Conservation (phyloP, 1,284 basidiomycete genomes). For the Irpex sp. region DNA sequence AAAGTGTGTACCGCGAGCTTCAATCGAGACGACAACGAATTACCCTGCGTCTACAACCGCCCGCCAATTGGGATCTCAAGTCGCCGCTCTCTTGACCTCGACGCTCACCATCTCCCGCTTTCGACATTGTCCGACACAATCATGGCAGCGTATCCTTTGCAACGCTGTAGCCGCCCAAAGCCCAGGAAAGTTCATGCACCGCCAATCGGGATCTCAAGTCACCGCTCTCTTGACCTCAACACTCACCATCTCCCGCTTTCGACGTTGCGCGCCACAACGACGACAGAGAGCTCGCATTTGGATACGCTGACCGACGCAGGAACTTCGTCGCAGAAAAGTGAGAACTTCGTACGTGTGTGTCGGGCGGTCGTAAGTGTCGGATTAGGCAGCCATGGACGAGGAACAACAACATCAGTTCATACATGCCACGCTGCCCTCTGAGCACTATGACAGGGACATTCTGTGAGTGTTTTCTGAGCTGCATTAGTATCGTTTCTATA, state of each 20-base stretch:
- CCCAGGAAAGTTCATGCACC: neutral
- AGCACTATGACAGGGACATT: constrained; percentile 29
- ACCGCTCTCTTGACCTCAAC: neutral
- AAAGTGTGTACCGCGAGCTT: too few relatives aligned
- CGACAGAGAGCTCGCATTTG: neutral
- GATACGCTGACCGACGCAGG: neutral
- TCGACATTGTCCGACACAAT: too few relatives aligned
- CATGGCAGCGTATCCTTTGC: too few relatives aligned
- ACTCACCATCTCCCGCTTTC: neutral
- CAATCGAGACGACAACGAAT: too few relatives aligned
- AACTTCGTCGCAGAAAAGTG: neutral
- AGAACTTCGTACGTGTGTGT: neutral
- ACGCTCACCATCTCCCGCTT: neutral
- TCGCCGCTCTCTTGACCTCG: neutral
- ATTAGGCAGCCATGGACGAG: constrained; percentile 24
- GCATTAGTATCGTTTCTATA: neutral
- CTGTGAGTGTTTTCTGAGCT: constrained; percentile 25
- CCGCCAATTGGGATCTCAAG: neutral
- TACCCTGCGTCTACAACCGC: too few relatives aligned
- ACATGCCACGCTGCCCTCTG: constrained; percentile 26
- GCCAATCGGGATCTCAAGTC: neutral
- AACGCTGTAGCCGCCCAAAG: neutral
- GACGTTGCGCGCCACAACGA: neutral
- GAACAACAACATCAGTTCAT: constrained; percentile 29
- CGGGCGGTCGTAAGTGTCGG: neutral